Percentiles rank a stretch among this genome's conserved stretches.
phyloP scores from a whole-genome alignment of 1,284 basidiomycete genomes.

The Athelia sp. region DNA sequence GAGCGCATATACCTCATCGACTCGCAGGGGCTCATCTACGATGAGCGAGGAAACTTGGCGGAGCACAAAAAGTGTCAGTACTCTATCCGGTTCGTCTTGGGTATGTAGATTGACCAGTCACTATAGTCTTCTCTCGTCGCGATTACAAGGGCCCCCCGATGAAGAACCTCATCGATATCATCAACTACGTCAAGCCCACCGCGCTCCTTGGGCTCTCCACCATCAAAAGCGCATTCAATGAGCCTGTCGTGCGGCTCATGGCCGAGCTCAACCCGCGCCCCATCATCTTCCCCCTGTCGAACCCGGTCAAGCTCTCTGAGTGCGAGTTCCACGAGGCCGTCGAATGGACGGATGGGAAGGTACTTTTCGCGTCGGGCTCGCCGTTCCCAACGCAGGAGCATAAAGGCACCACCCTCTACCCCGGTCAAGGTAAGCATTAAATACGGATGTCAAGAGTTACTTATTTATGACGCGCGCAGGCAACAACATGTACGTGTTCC shows the following conservation, averaged over 20 bases:
- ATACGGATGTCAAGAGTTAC: too few species aligned
- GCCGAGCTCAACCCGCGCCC: slow-evolving; percentile 81
- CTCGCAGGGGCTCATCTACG: slow-evolving; percentile 81
- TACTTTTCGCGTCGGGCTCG: slow-evolving; percentile 88
- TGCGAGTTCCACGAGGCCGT: slow-evolving; percentile 86
- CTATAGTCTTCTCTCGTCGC: slow-evolving; percentile 71
- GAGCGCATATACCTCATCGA: slow-evolving; percentile 81
- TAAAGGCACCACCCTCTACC: slow-evolving; percentile 60
- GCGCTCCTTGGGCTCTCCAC: slow-evolving; percentile 91
- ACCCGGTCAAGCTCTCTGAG: slow-evolving; percentile 84
- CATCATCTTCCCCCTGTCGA: slow-evolving; percentile 96
- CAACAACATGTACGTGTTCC: slow-evolving; percentile 17
- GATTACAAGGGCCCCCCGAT: slow-evolving; percentile 77
- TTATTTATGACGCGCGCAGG: background rate
- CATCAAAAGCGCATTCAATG: slow-evolving; percentile 77
- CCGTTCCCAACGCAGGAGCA: slow-evolving; percentile 74
- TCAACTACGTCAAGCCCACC: slow-evolving; percentile 86
- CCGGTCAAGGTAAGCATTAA: slow-evolving; percentile 92
- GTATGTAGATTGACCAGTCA: slow-evolving; percentile 1
- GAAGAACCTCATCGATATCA: slow-evolving; percentile 73
- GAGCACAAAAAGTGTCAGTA: slow-evolving; percentile 77
- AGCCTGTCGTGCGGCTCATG: slow-evolving; percentile 78
- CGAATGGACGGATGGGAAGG: slow-evolving; percentile 63
- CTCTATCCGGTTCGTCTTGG: background rate
- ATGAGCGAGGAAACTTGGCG: slow-evolving; percentile 65